Conservation (phyloP, 2,329 filamentous ascomycete genomes). For the Beauveria varroae region DNA sequence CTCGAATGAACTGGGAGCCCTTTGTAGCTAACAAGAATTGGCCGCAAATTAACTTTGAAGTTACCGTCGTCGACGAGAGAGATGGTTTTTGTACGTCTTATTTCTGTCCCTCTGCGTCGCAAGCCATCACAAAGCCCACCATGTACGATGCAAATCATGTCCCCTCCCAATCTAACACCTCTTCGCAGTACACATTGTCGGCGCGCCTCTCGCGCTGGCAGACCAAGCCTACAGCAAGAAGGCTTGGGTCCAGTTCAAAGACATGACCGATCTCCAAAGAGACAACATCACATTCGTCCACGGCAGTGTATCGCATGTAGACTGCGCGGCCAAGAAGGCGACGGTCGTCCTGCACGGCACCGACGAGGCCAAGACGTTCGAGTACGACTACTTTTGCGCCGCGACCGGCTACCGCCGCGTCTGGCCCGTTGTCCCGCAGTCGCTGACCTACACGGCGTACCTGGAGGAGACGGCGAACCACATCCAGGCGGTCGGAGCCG, state of each 20-base stretch:
- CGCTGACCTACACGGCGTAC: slow-evolving; percentile 53
- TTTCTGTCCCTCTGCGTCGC: no score
- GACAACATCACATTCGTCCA: slow-evolving; percentile 1
- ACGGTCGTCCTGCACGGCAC: slow-evolving; percentile 43
- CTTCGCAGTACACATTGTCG: slow-evolving; percentile 10
- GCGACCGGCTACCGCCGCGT: slow-evolving; percentile 61
- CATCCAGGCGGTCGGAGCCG: slow-evolving; percentile 44
- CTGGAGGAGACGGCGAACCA: slow-evolving; percentile 54
- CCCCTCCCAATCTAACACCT: neutral
- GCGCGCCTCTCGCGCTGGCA: slow-evolving; percentile 1
- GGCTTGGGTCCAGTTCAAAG: slow-evolving; percentile 61
- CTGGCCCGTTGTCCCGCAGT: slow-evolving; percentile 67
- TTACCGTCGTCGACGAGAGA: slow-evolving; percentile 68
- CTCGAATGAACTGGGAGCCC: slow-evolving; percentile 33
- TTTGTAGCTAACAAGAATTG: slow-evolving; percentile 32
- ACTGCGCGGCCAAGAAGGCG: slow-evolving; percentile 52
- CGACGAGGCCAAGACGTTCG: slow-evolving; percentile 31
- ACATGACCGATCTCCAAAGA: slow-evolving; percentile 57
- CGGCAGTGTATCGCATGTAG: slow-evolving; percentile 33
- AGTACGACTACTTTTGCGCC: slow-evolving; percentile 68
- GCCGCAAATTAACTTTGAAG: slow-evolving; percentile 50
- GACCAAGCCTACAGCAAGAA: slow-evolving; percentile 48
- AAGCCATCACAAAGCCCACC: no score
- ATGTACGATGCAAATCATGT: neutral
- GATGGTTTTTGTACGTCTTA: slow-evolving; percentile 65